A percentile compares a stretch with the other conserved stretches of the same genome.
These are phyloP conservation scores for Forsythia suspensa DNA, from an alignment of 257 asterid genomes.

Conservation along the genomic window DNA sequence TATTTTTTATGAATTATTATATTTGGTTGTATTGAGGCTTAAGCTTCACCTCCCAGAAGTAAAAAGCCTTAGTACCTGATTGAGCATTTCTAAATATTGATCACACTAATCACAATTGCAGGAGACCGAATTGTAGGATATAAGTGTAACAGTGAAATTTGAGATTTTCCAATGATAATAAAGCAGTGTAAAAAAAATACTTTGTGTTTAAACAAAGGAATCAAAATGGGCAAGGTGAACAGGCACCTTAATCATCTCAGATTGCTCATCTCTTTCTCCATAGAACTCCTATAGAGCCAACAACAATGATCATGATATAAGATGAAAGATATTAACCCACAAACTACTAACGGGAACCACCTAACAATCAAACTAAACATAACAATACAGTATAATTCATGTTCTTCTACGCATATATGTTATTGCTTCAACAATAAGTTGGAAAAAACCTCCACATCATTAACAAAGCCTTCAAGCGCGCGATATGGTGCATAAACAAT, in stretches of 20 bases:
- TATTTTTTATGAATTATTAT: background rate
- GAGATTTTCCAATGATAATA: background rate
- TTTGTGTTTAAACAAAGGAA: background rate
- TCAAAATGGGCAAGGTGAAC: conserved; percentile 13
- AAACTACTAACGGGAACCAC: background rate
- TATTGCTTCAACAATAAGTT: conserved; percentile 15
- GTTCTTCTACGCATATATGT: background rate
- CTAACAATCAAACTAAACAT: background rate
- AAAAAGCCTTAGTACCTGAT: too few species aligned
- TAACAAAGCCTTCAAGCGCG: conserved; percentile 78
- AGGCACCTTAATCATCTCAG: conserved; percentile 60
- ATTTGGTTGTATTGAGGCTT: background rate
- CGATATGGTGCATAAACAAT: conserved; percentile 96
- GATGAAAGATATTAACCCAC: background rate
- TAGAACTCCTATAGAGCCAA: conserved; percentile 56
- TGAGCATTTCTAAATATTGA: too few species aligned
- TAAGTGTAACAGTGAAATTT: conserved; percentile 1
- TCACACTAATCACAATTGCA: background rate
- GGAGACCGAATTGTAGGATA: background rate
- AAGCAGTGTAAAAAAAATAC: background rate
- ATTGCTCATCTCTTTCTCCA: conserved; percentile 42
- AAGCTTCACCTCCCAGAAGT: too few species aligned
- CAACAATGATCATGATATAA: conserved; percentile 14
- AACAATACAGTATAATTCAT: background rate
- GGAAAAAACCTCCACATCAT: conserved; percentile 67